Evolutionary conservation across 2,329 filamentous ascomycete species (phyloP).

Genomic region (Fusarium sp.): DNA sequence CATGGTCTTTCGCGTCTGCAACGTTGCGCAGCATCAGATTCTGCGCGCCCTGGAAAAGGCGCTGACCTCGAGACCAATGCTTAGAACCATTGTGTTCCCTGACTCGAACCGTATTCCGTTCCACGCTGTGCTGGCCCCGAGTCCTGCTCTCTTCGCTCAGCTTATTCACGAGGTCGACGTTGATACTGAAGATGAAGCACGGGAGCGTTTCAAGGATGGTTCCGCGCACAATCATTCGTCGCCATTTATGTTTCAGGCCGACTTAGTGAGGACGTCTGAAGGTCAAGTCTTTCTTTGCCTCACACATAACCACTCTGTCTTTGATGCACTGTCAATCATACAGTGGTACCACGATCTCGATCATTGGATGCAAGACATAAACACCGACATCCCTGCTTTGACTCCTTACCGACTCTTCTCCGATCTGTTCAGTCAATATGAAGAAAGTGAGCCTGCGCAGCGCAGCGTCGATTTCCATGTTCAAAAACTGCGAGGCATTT

Average conservation of each 20-base stretch:
- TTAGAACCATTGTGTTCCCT: constrained; percentile 49
- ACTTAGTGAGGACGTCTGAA: constrained; percentile 43
- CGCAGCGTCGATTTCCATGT: constrained; percentile 50
- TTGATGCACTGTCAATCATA: constrained; percentile 52
- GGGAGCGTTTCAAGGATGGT: constrained; percentile 38
- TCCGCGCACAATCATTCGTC: constrained; percentile 31
- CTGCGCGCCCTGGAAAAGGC: constrained; percentile 47
- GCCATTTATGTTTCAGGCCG: constrained; percentile 50
- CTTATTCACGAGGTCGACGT: constrained; percentile 46
- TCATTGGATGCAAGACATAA: constrained; percentile 44
- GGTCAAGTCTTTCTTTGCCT: constrained; percentile 44
- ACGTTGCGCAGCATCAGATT: constrained; percentile 40
- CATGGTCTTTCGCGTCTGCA: constrained; percentile 49
- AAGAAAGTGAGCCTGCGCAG: constrained; percentile 47
- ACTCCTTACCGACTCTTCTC: constrained; percentile 51
- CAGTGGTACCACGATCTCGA: constrained; percentile 53
- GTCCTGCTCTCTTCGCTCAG: constrained; percentile 40
- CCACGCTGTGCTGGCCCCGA: constrained; percentile 48
- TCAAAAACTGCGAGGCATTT: constrained; percentile 52
- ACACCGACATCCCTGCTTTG: constrained; percentile 32
- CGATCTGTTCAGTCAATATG: constrained; percentile 50
- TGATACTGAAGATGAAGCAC: constrained; percentile 41
- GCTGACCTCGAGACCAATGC: constrained; percentile 46
- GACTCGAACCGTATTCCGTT: constrained; percentile 32
- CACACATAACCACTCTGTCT: constrained; percentile 53